Evolutionary conservation across 2,329 filamentous ascomycete species (phyloP).

Genomic region (Phialophora chinensis): DNA sequence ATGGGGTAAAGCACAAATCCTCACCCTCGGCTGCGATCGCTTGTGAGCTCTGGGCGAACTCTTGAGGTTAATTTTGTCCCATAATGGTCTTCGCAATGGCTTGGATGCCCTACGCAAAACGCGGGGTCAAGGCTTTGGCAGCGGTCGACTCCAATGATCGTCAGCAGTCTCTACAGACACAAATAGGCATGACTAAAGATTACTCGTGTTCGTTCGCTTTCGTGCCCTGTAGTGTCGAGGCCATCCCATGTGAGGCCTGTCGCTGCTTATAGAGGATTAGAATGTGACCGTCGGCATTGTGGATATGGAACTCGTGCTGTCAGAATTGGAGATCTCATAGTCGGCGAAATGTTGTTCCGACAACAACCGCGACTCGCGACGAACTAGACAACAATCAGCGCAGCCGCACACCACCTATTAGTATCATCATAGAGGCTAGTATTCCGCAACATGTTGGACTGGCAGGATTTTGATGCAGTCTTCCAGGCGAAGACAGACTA

Average conservation of each 20-base stretch:
- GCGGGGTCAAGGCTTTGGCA: background rate
- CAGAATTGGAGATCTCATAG: background rate
- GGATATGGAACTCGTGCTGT: background rate
- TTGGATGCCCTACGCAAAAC: background rate
- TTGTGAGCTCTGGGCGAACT: background rate
- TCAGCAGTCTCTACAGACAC: background rate
- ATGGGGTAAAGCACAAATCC: conserved; percentile 1
- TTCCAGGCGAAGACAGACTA: conserved; percentile 67
- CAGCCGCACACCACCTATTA: background rate
- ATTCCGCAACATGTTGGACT: conserved; percentile 63
- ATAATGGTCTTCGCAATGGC: background rate
- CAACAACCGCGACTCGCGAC: background rate
- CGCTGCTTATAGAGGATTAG: background rate
- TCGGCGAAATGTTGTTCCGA: background rate
- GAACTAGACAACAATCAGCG: background rate
- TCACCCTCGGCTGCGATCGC: conserved; percentile 6
- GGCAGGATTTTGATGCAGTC: conserved; percentile 70
- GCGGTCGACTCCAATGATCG: background rate
- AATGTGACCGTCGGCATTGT: background rate
- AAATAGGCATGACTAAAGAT: background rate
- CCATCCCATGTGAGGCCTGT: background rate
- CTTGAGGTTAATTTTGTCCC: background rate
- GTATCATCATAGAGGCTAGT: background rate
- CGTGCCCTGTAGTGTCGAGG: background rate
- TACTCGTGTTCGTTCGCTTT: background rate